Evolutionary conservation across 371 early-diverging fungal species (phyloP).

Genomic region (Cokeromyces recurvatus): DNA sequence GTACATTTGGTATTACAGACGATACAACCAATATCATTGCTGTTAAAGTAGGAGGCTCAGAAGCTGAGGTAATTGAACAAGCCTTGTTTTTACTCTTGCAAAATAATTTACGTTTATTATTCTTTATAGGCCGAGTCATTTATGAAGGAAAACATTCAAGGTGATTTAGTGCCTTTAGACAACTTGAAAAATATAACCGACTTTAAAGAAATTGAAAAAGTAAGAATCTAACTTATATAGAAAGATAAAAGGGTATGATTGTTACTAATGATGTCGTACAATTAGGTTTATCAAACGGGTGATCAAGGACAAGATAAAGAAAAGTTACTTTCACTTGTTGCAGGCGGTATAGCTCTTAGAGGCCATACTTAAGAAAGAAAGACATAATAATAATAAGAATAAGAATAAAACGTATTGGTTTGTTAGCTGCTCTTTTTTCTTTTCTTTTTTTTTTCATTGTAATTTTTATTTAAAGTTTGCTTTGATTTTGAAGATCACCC

Average conservation of each 20-base stretch:
- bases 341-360: slow-evolving; percentile 39
- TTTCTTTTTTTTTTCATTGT: too few species aligned
- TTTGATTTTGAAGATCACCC: slow-evolving; percentile 19
- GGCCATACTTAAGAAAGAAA: slow-evolving; percentile 5
- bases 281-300: slow-evolving; percentile 33
- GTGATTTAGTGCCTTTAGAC: slow-evolving; percentile 32
- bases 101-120: too few species aligned
- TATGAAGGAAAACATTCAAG: slow-evolving; percentile 33
- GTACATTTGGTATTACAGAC: slow-evolving; percentile 50
- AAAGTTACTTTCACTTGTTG: slow-evolving; percentile 22
- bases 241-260: too few species aligned
- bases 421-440: too few species aligned
- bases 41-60: slow-evolving; percentile 43
- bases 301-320: slow-evolving; percentile 12
- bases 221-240: too few species aligned
- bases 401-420: too few species aligned
- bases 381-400: too few species aligned
- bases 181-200: slow-evolving; percentile 20
- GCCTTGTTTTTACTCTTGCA: too few species aligned
- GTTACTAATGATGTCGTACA: too few species aligned
- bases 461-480: slow-evolving; percentile 14
- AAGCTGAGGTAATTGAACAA: slow-evolving; percentile 29
- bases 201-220: slow-evolving; percentile 32
- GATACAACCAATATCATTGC: slow-evolving; percentile 43
- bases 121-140: slow-evolving; percentile 31